These are phyloP conservation scores for Quercus robur DNA, from an alignment of 306 rosid species.

Conservation along the genomic window DNA sequence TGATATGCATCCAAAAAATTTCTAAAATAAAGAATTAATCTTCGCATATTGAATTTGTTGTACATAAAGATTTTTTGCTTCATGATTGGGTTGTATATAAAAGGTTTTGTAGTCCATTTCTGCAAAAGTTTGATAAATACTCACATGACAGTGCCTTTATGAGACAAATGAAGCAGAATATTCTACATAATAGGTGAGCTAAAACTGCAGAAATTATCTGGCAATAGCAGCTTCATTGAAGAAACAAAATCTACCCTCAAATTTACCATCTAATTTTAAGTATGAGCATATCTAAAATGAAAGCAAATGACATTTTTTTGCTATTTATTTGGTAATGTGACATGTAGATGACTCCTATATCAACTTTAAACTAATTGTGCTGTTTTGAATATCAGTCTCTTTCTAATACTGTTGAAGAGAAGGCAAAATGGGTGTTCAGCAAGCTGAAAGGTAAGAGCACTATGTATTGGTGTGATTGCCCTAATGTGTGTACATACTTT, in stretches of 20 bases:
- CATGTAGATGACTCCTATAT: background rate
- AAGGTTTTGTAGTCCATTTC: background rate
- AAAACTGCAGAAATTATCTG: background rate
- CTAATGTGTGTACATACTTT: background rate
- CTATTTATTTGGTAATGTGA: background rate
- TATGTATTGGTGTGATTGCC: background rate
- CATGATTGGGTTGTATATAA: background rate
- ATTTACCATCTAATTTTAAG: background rate
- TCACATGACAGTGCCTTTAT: background rate
- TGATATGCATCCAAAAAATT: background rate
- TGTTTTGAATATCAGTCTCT: constrained; percentile 49
- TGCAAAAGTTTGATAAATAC: background rate
- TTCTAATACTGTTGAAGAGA: constrained; percentile 75
- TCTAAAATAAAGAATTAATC: background rate
- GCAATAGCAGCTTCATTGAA: background rate
- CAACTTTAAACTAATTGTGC: background rate
- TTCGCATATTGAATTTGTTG: background rate
- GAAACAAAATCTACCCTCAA: background rate
- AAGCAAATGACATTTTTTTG: background rate
- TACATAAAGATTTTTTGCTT: background rate
- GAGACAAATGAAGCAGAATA: background rate
- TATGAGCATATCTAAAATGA: background rate
- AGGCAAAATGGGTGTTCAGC: constrained; percentile 78
- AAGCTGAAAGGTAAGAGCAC: constrained; percentile 60
- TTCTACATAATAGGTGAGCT: background rate